Percentiles rank a stretch among this genome's conserved stretches.
phyloP scores from a whole-genome alignment of 805 yeast genomes.

The Yamadazyma paraphyllophila region DNA sequence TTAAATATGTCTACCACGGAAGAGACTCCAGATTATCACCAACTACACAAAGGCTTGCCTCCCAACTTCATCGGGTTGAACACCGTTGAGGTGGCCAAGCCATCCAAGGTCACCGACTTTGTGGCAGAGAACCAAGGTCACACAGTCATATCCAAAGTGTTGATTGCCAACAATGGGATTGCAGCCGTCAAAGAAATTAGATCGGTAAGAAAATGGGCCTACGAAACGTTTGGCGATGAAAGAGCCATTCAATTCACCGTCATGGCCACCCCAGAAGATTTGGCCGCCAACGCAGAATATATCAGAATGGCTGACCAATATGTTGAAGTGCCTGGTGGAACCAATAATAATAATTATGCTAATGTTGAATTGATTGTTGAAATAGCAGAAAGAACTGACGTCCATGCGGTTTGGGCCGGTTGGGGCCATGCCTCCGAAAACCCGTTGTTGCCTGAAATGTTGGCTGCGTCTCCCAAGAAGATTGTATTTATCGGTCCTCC shows the following conservation, averaged over 20 bases:
- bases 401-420: constrained; percentile 99
- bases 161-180: constrained; percentile 98
- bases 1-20: too few relatives aligned
- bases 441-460: constrained; percentile 87
- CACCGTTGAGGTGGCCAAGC: constrained; percentile 72
- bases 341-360: constrained; percentile 97
- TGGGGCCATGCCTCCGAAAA: constrained; percentile 99
- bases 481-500: constrained; percentile 98
- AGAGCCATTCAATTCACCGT: constrained; percentile 90
- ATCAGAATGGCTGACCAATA: constrained; percentile 99
- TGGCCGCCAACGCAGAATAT: constrained; percentile 95
- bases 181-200: constrained; percentile 99
- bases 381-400: constrained; percentile 93
- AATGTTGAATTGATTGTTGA: constrained; percentile 97
- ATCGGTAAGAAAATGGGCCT: constrained; percentile 97
- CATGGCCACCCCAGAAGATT: constrained; percentile 99
- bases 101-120: constrained; percentile 77
- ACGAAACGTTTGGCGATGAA: constrained; percentile 97
- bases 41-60: constrained; percentile 48
- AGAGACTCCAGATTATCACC: constrained; percentile 8
- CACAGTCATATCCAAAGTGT: constrained; percentile 82
- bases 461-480: constrained; percentile 89
- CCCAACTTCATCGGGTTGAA: constrained; percentile 80
- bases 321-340: constrained; percentile 98
- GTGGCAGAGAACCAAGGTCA: constrained; percentile 88